Evolutionary conservation across 2,329 filamentous ascomycete species (phyloP), one percentile per base, ranked within the genome.

Genomic region (Fusarium sp.): DNA sequence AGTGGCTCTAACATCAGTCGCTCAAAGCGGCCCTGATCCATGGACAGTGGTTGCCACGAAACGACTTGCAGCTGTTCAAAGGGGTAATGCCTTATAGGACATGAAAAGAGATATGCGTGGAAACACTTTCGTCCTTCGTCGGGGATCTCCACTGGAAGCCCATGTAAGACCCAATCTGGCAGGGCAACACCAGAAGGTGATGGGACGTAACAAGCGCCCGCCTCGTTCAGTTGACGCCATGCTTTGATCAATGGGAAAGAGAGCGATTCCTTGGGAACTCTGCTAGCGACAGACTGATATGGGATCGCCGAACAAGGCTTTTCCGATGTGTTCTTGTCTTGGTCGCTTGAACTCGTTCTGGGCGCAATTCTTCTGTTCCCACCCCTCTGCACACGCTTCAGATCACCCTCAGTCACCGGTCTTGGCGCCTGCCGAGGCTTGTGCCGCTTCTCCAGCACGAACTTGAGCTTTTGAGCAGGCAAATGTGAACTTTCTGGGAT

Each of bases 91-190:
- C 65, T 50, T 10, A 66, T 33, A 1, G 65, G 65, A 8, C 65
- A 66, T 2, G 58, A 66, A 2, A 45, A 66, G 7, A 66, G 47
- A 9, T 66, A 66, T 4, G 65, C 58, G 13, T 66, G 65, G 9
- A 66, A 66, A 16, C 65, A 66, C 13, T 14, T 54, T n/a, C n/a
- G 36, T 8, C 65, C 65, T 6, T 66, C 58, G 14, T 66, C 65
- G 2, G 65, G 35, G 8, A 66, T 47, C 3, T 31, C 31, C 3
- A 13, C 47, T 3, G 65, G 65, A 16, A 66, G 65, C 8, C 36
- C 50, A 31, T 66, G 65, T 8, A 66, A 36, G 9, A 25, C 36
- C 65, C 65, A 66, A 7, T 66, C 59, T 18, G 65, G 65, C 14
- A 66, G 29, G 20, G 20, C 3, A 14, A 40, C 18, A 13, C 36